Evolutionary conservation across 306 rosid species (phyloP).

Genomic region (Gleditsia sinensis): DNA sequence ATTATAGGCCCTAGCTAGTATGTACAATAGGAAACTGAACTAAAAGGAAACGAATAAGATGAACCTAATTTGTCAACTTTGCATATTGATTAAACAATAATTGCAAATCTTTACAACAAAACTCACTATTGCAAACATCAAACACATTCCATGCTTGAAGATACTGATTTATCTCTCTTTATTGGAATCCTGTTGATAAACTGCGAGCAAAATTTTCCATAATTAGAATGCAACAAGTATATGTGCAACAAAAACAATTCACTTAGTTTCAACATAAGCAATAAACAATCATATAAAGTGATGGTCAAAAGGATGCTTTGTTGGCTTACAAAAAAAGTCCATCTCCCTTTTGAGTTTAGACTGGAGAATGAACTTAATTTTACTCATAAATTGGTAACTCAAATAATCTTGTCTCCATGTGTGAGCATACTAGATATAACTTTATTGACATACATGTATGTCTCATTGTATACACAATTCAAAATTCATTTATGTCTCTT

Average conservation of each 20-base stretch:
- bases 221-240: conserved; percentile 19
- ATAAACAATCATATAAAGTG: not conserved
- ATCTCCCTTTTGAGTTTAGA: not conserved
- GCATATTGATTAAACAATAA: conserved; percentile 1
- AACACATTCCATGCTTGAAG: conserved; percentile 4
- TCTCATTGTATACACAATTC: not conserved
- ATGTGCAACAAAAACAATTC: not conserved
- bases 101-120: conserved; percentile 20
- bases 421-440: not conserved
- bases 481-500: not conserved
- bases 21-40: conserved; percentile 12
- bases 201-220: conserved; percentile 26
- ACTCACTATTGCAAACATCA: conserved; percentile 20
- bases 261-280: not conserved
- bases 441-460: not conserved
- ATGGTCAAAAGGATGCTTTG: not conserved
- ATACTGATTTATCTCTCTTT: conserved; percentile 6
- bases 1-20: not conserved
- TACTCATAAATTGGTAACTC: not conserved
- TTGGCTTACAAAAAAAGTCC: not conserved
- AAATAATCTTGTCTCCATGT: not conserved
- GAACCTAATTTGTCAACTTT: not conserved
- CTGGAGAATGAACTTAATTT: not conserved
- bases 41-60: conserved; percentile 12
- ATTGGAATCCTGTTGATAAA: not conserved